These are phyloP conservation scores for Phytophthora macrochlamydospora DNA, from an alignment of 352 stramenopile species.

Conservation along the genomic window DNA sequence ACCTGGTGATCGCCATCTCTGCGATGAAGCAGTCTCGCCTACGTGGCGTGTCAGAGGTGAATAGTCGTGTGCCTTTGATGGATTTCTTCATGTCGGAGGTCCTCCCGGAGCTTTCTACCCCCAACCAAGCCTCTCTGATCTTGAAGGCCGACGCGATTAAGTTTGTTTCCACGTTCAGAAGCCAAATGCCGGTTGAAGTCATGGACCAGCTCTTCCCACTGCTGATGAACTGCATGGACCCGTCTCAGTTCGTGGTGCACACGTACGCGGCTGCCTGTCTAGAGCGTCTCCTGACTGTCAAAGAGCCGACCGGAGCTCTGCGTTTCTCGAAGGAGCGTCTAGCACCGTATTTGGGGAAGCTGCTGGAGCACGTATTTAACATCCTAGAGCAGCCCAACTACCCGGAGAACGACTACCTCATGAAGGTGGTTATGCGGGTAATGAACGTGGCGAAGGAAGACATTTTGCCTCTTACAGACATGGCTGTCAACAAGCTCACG, in stretches of 20 bases:
- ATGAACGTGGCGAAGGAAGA: slow-evolving; percentile 94
- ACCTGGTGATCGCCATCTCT: slow-evolving; percentile 96
- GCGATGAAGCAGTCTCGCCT: slow-evolving; percentile 93
- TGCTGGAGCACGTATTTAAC: slow-evolving; percentile 96
- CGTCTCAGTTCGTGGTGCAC: slow-evolving; percentile 94
- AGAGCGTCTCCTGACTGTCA: slow-evolving; percentile 96
- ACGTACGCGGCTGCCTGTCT: slow-evolving; percentile 97
- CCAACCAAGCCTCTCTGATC: slow-evolving; percentile 88
- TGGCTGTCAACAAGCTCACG: slow-evolving; percentile 96
- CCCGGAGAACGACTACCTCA: slow-evolving; percentile 99
- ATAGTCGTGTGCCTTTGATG: slow-evolving; percentile 95
- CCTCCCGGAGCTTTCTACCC: slow-evolving; percentile 91
- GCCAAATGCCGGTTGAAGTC: slow-evolving; percentile 94
- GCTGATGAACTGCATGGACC: slow-evolving; percentile 88
- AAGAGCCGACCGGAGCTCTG: slow-evolving; percentile 73
- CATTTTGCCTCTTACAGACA: slow-evolving; percentile 90
- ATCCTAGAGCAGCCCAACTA: slow-evolving; percentile 95
- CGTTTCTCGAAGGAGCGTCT: slow-evolving; percentile 88
- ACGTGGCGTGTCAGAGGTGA: slow-evolving; percentile 95
- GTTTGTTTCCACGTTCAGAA: slow-evolving; percentile 98
- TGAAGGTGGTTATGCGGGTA: slow-evolving; percentile 98
- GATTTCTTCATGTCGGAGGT: slow-evolving; percentile 96
- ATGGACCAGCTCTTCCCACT: slow-evolving; percentile 94
- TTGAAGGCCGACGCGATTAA: slow-evolving; percentile 98
- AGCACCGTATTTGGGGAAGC: slow-evolving; percentile 89